Conservation (phyloP, 805 yeast genomes). For the Candida dendrica region DNA sequence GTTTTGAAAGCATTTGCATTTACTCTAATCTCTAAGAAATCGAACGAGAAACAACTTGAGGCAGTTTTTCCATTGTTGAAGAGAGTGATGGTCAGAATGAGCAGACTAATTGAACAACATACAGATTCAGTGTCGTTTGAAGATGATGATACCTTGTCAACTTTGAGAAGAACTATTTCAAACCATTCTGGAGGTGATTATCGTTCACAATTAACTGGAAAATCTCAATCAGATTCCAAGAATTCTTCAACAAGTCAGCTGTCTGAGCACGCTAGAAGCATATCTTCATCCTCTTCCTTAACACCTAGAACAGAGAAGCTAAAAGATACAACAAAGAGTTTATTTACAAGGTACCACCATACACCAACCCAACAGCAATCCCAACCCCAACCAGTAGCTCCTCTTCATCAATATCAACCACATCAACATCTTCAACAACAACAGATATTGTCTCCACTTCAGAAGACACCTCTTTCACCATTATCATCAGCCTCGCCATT, state of each 20-base stretch:
- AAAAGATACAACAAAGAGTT: slow-evolving; percentile 16
- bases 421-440: background rate
- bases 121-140: slow-evolving; percentile 9
- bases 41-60: slow-evolving; percentile 14
- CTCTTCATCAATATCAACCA: background rate
- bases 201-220: slow-evolving; percentile 3
- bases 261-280: background rate
- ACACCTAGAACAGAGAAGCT: slow-evolving; percentile 19
- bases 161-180: slow-evolving; percentile 12
- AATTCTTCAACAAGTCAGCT: background rate
- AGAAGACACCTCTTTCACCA: no score
- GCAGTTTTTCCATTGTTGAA: slow-evolving; percentile 25
- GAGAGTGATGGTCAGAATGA: slow-evolving; percentile 16
- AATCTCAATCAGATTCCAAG: slow-evolving; percentile 1
- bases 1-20: slow-evolving; percentile 27
- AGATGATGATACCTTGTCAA: slow-evolving; percentile 13
- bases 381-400: background rate
- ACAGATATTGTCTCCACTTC: no score
- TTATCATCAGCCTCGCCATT: background rate
- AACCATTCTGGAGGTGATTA: slow-evolving; percentile 9
- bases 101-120: slow-evolving; percentile 14
- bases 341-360: slow-evolving; percentile 17
- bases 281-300: slow-evolving; percentile 8
- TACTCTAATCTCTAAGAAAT: slow-evolving; percentile 20
- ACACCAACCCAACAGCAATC: slow-evolving; percentile 2